Evolutionary conservation across 352 stramenopile species (phyloP), one percentile per base, ranked within the genome.

Genomic region (Phytophthora nicotianae): DNA sequence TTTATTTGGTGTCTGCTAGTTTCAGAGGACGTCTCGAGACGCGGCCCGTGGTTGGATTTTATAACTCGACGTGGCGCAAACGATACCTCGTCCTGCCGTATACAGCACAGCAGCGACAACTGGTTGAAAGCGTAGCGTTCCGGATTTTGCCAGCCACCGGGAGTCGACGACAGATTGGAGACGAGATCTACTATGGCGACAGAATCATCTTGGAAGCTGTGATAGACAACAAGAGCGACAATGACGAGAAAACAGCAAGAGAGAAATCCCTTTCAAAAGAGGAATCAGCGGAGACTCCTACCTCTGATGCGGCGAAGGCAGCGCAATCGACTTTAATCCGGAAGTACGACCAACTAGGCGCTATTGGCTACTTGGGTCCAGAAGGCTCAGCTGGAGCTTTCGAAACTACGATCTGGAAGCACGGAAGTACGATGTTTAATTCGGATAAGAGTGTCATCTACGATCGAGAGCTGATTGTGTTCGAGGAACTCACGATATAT

Each of bases 401-500:
- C 51, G 78, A 93, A 54, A 93, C 84, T n/a, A 86, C 81, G 5
- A 89, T 95, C 32, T 95, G 84, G 84, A 90, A 91, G 40, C 77
- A 92, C 42, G 84, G 84, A 19, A 91, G 75, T 23, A 88, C 76
- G 7, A 87, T 91, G 58, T 92, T 95, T 54, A 95, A 95, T 46
- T 90, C 83, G 6, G 84, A 93, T 32, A 81, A 86, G 19, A 90
- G 75, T 27, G 74, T 82, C 8, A 84, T 95, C 14, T 89, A 85
- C 42, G 79, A 93, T 56, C 81, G 84, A 35, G 86, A 95, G 33
- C 57, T 86, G 5, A 86, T 95, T 23, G 81, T 90, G 27, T 66
- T 95, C 3, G 86, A 95, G 62, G 86, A 90, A 40, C 59, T 95
- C 16, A 93, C 86, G 2, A 86, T 95, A 17, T 91, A 95, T 65